Evolutionary conservation across 2,329 filamentous ascomycete species (phyloP).

Genomic region (Botrytis medusae): DNA sequence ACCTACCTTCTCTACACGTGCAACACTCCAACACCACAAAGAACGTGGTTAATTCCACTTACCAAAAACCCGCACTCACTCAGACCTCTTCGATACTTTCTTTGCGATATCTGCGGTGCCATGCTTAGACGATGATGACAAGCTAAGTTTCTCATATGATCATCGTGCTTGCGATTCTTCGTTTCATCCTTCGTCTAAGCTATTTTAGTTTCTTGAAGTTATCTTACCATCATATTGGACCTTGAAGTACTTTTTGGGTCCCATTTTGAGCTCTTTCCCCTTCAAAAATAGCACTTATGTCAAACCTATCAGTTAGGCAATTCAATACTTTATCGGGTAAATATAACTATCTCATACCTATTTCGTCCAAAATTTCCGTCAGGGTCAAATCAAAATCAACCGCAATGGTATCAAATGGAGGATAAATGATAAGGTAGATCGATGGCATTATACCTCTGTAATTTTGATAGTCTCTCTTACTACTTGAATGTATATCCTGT

Average conservation of each 20-base stretch:
- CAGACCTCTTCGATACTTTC: background rate
- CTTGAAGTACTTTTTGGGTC: accelerated
- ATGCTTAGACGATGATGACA: background rate
- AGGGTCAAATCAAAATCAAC: too few species aligned
- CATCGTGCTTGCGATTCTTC: background rate
- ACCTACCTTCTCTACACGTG: background rate
- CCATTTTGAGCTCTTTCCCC: background rate
- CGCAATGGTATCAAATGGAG: too few species aligned
- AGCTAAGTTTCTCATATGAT: background rate
- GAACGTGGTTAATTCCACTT: background rate
- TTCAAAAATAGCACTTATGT: accelerated
- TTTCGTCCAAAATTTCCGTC: background rate
- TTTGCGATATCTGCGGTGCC: background rate
- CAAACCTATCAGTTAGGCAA: background rate
- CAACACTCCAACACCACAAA: background rate
- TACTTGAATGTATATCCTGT: background rate
- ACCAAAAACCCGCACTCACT: background rate
- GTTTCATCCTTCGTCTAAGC: too few species aligned
- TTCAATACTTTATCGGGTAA: background rate
- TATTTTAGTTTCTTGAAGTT: too few species aligned
- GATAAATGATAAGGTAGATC: background rate
- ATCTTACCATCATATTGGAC: background rate
- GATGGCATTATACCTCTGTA: background rate
- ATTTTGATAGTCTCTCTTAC: background rate
- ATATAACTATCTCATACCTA: background rate